Evolutionary conservation across 768 basidiomycete species (phyloP), one percentile per base, ranked within the genome.

Genomic region (Auricularia auricula-judae): DNA sequence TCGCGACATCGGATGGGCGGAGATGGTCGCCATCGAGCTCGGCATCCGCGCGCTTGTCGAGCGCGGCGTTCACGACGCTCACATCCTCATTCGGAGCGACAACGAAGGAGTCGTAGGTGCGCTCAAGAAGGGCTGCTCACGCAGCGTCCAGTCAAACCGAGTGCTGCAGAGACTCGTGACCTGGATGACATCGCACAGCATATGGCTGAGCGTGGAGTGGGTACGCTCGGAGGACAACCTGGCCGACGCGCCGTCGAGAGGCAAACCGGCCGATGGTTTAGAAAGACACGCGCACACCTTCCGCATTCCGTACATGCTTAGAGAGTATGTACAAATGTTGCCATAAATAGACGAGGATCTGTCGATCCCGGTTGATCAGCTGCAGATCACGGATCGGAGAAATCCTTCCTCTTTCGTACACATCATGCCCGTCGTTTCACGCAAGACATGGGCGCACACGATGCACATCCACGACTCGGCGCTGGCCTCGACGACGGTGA

Each of bases 51-150:
- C 70, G 1, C 36, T 33, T 0, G 58, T 77, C 42, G 8, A 35
- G 1, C 64, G 68, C 0, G 7, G 77, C 0, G 67, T 71, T 36
- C 61, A 39, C 0, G 66, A 72, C 4, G 69, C 66, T 3, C 72
- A 71, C 29, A 59, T 80, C 3, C 54, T 64, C 0, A 36, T 67
- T 14, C 65, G 62, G 42, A 36, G 62, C 0, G 76, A 78, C 64
- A 78, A 76, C 66, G 61, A 74, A 62, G 76, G 76, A 11, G 72
- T 72, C 0, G 76, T 79, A 21, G 72, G 72, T 3, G 71, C 75
- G 4, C 70, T 74, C 42, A 61, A 62, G 4, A 74, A 74, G 42
- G 76, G 76, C 0, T 69, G 71, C 4, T 70, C 73, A 39, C 62
- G 67, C 0, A 78, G 77, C 61, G 62, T 61, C 8, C 68, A 73